Percentiles rank a stretch among this genome's conserved stretches.
Conservation (phyloP, 495 filamentous ascomycete genomes). For the Terfezia claveryi region DNA sequence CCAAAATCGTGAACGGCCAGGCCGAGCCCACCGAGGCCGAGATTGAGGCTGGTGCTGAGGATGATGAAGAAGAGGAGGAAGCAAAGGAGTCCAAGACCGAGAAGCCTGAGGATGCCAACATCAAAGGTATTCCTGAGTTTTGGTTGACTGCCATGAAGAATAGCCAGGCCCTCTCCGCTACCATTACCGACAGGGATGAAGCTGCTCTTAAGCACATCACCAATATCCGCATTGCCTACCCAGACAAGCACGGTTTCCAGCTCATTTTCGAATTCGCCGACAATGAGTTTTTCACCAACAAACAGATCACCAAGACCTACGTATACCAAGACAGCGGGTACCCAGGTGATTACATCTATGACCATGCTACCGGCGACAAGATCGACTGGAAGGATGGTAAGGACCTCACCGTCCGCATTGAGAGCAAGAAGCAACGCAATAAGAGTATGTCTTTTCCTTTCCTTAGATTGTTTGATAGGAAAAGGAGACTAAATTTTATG, state of each 20-base stretch:
- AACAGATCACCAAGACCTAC: conserved; percentile 92
- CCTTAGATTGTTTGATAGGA: background rate
- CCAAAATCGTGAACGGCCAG: conserved; percentile 75
- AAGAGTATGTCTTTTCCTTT: conserved; percentile 52
- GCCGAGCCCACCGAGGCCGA: conserved; percentile 70
- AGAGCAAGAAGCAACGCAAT: conserved; percentile 98
- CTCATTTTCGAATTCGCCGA: conserved; percentile 91
- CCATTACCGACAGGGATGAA: conserved; percentile 95
- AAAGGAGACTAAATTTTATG: background rate
- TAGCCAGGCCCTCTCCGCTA: conserved; percentile 82
- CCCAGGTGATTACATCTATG: conserved; percentile 97
- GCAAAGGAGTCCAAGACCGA: conserved; percentile 33
- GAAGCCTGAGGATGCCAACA: conserved; percentile 24
- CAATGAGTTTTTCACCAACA: conserved; percentile 93
- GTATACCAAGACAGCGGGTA: conserved; percentile 99
- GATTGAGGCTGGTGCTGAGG: conserved; percentile 62
- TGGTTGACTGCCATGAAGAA: conserved; percentile 99
- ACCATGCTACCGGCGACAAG: conserved; percentile 93
- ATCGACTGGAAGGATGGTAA: conserved; percentile 90
- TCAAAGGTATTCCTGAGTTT: conserved; percentile 84
- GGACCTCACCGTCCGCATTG: conserved; percentile 79
- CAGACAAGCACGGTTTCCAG: conserved; percentile 91
- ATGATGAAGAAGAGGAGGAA: conserved; percentile 33
- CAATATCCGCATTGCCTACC: conserved; percentile 97
- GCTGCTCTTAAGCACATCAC: conserved; percentile 70